Base-by-base conservation (phyloP, 768 basidiomycete species). In the Mycena capillaripes region DNA sequence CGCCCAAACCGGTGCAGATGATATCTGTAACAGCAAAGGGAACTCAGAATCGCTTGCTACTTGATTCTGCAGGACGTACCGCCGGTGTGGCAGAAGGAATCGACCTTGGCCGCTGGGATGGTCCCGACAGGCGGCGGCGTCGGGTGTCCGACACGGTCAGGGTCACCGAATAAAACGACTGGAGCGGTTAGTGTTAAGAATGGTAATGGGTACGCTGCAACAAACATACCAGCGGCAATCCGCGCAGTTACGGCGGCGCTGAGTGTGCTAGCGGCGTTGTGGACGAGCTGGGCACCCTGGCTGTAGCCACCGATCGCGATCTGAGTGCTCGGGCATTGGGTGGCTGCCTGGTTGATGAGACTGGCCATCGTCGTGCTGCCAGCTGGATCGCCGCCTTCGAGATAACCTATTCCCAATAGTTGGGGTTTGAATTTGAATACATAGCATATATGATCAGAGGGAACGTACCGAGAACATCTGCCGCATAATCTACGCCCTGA, bases 281-380 rank as follows among this genome's bases (percentile, higher is more conserved):
- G 64, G 25, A 56, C 53, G 25, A 66, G 64, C 53, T 66, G 64
- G 1, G 64, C 64, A 19, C 64, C 64, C 53, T 66, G 64, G 25
- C 64, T 66, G 64, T 66, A 66, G 3, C 64, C 64, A 2, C 64
- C 29, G 10, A 66, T 42, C 36, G 16, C 64, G 53, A 66, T 66
- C 40, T 66, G 17, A 3, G 64, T 66, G 53, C 53, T 56, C 3
- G 64, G 53, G 19, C 64, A 66, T 27, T 66, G 21, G 19, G 23
- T 16, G 6, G 64, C 64, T 21, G 64, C 64, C 1, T 6, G 6
- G 64, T 55, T 44, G 16, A 66, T 66, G 52, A 66, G 64, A 23
- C 3, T 56, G 25, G 38, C 38, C 64, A 66, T 66, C 17, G 50
- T 66, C 4, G 1, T 56, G 16, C 16, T 29, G 10, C 64, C 64